Base-by-base conservation (phyloP, 495 filamentous ascomycete species). In the Penicillium lagena region DNA sequence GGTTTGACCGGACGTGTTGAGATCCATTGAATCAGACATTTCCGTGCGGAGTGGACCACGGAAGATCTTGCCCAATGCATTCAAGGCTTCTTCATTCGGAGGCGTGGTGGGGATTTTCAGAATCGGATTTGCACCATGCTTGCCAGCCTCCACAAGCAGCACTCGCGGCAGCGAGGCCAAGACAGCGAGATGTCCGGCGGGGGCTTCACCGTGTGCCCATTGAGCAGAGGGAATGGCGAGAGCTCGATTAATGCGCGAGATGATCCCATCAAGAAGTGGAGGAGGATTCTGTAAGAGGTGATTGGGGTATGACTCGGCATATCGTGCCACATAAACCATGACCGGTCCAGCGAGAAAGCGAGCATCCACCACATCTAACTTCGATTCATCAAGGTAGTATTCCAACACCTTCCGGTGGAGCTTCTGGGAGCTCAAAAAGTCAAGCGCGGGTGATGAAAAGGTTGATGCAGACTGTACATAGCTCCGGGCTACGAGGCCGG, bases 301-400 rank as follows among this genome's bases (percentile, higher is more conserved):
- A 35, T 75, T 70, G 7, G 77, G 73, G 46, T 79, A 82, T 6
- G 55, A 53, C 33, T 73, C 67, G 17, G 73, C 73, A 52, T 82
- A 85, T 40, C 68, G 70, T 12, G 72, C 59, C 35, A 83, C 63
- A 58, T 85, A 85, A 37, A 73, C 65, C 50, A 77, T 80, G 12
- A 79, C 65, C 0, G 71, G 68, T 9, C 73, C 67, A 39, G 69
- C 70, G 7, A 83, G 68, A 45, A 77, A 81, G 15, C 65, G 58
- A 7, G 70, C 44, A 43, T 80, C 75, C 35, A 77, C 55, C 2
- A 75, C 55, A 51, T 80, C 77, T 10, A 78, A 55, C 39, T 65
- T 62, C 9, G 70, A 68, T 13, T 71, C 67, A 43, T 79, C 65
- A 10, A 81, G 59, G 47, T 80, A 82, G 46, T 73, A 78, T 8